Conservation (phyloP, 805 yeast species). For the Zygoascus tannicola region DNA sequence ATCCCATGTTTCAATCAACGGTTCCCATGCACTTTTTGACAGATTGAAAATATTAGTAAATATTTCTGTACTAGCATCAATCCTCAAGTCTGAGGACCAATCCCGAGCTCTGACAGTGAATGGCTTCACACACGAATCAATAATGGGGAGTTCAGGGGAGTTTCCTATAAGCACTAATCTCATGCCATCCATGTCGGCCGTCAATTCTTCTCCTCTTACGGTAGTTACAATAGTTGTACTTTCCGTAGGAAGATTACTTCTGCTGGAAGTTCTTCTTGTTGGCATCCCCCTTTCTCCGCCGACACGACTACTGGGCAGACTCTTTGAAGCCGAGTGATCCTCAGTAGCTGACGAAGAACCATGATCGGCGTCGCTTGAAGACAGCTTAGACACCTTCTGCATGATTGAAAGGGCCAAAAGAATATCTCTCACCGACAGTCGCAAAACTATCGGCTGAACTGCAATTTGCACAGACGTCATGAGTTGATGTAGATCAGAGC, state of each 20-base stretch:
- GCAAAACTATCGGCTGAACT: conserved; percentile 68
- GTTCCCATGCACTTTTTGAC: conserved; percentile 84
- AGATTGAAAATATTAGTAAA: conserved; percentile 75
- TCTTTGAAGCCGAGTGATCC: conserved; percentile 8
- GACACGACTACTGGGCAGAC: conserved; percentile 13
- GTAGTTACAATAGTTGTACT: conserved; percentile 19
- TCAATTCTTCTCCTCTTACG: conserved; percentile 60
- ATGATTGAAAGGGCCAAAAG: conserved; percentile 66
- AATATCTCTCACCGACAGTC: conserved; percentile 83
- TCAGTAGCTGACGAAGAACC: neutral
- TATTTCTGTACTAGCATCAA: conserved; percentile 56
- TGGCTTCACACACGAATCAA: conserved; percentile 67
- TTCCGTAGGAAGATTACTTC: neutral
- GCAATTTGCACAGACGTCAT: conserved; percentile 59
- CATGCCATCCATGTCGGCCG: conserved; percentile 62
- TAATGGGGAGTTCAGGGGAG: conserved; percentile 80
- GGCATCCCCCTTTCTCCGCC: conserved; percentile 5
- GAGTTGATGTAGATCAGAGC: conserved; percentile 48
- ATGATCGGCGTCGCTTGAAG: conserved; percentile 3
- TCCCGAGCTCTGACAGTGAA: conserved; percentile 60
- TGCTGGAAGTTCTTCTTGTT: conserved; percentile 3
- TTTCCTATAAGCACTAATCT: conserved; percentile 82
- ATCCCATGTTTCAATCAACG: conserved; percentile 82
- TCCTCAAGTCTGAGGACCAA: conserved; percentile 81
- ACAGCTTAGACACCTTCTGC: conserved; percentile 50